Evolutionary conservation across 2,329 filamentous ascomycete species (phyloP).

Genomic region (Fusarium bactridioides): DNA sequence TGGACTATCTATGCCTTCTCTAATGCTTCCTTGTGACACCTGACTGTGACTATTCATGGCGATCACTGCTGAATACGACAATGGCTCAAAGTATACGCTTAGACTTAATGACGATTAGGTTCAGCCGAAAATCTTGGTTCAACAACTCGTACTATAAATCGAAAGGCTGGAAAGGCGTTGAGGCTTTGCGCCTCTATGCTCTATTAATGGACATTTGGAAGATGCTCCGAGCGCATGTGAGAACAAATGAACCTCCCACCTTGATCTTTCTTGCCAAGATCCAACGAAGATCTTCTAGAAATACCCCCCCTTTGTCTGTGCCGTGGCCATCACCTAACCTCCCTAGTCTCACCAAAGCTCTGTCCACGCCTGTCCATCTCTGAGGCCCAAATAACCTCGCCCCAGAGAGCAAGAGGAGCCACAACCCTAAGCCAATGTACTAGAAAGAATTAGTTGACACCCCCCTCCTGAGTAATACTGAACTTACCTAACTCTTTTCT

Average conservation of each 20-base stretch:
- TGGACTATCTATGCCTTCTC: not conserved
- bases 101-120: not conserved
- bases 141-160: not conserved
- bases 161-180: not conserved
- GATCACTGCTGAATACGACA: not conserved
- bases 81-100: not conserved
- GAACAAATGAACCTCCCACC: not conserved
- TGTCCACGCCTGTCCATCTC: not conserved
- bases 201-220: not conserved
- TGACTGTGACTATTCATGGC: not conserved
- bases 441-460: not conserved
- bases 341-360: not conserved
- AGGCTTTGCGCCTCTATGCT: not conserved
- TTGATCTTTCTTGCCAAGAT: not conserved
- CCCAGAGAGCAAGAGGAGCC: not conserved
- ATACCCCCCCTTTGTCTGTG: not conserved
- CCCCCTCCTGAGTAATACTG: too few relatives aligned
- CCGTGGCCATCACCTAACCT: not conserved
- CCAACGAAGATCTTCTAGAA: not conserved
- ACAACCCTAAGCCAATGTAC: not conserved
- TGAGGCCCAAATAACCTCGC: not conserved
- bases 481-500: not conserved
- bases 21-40: not conserved
- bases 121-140: not conserved
- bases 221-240: not conserved